Evolutionary conservation across 129 eudicot species (phyloP).

Genomic region (Dittrichia graveolens): DNA sequence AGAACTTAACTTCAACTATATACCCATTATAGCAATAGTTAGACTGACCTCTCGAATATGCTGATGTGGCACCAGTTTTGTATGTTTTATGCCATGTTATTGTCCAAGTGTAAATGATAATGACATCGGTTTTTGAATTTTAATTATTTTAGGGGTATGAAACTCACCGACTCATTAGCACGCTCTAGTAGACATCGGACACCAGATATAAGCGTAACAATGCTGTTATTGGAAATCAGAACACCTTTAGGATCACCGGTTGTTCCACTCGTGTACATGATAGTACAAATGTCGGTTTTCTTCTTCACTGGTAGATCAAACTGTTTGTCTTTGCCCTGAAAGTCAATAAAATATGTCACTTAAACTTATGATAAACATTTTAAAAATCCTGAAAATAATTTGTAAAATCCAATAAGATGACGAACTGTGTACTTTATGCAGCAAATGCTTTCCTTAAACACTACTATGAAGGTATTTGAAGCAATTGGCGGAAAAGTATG

Average conservation of each 20-base stretch:
- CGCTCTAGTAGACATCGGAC: slow-evolving; percentile 59
- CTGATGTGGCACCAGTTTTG: neutral
- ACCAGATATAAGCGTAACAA: slow-evolving; percentile 74
- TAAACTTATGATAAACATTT: neutral
- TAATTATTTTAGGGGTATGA: slow-evolving; percentile 9
- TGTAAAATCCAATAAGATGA: too few species aligned
- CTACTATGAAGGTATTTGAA: too few species aligned
- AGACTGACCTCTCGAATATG: neutral
- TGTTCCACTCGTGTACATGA: slow-evolving; percentile 99
- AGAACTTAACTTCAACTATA: too few species aligned
- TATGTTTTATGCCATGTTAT: slow-evolving; percentile 1
- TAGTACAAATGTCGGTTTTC: slow-evolving; percentile 85
- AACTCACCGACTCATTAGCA: slow-evolving; percentile 69
- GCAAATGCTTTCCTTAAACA: too few species aligned
- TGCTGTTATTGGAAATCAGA: slow-evolving; percentile 74
- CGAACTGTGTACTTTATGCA: too few species aligned
- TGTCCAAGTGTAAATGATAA: neutral
- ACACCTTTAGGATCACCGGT: slow-evolving; percentile 99
- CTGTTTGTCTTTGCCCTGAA: slow-evolving; percentile 68
- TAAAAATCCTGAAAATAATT: too few species aligned
- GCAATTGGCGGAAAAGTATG: neutral
- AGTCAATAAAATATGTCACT: neutral
- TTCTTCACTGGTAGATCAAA: slow-evolving; percentile 70
- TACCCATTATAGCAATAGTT: too few species aligned
- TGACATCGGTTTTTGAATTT: neutral